Evolutionary conservation across 495 filamentous ascomycete species (phyloP), one percentile per base, ranked within the genome.

Genomic region (Annulohypoxylon bovei): DNA sequence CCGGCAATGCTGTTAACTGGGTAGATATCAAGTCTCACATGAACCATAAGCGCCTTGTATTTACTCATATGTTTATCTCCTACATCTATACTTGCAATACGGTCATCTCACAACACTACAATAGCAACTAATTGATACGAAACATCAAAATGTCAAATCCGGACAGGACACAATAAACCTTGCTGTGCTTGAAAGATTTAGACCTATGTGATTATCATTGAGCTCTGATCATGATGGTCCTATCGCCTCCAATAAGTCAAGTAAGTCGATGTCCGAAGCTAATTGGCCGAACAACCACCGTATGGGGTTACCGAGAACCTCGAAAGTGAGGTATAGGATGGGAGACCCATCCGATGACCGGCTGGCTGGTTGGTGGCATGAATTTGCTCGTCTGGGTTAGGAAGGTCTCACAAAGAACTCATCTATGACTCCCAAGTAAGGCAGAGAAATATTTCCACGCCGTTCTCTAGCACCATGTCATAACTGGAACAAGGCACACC

Each of bases 251-350:
- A 37, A 39, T 20, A 39, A 54, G 42, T 49, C 40, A 14, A 37
- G 40, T 23, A 54, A 22, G 25, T 30, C 58, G 52, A 57, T 57
- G 27, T 65, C 37, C 47, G 44, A 35, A 61, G 47, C 47, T 28
- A 72, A 72, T 61, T 68, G 60, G 70, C 70, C 70, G 70, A 68
- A 30, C 54, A 72, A 50, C 30, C 18, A 64, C 70, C 65, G 49
- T 28, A 44, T 50, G 22, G 7, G 55, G 60, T 12, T 46, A 62
- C 59, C 40, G 28, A 23, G 20, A 27, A 40, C 28, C 42, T 63
- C 59, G n/a, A 35, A n/a, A 40, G 37, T 30, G 27, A 64, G 52
- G 54, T 59, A 28, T 57, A 40, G 14, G 42, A 65, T 67, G 28
- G 25, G 22, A 22, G 40, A 39, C 25, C 25, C 11, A 61, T 68